These are phyloP conservation scores for Pichia membranifaciens DNA, from an alignment of 805 yeast genomes.

Conservation along the genomic window DNA sequence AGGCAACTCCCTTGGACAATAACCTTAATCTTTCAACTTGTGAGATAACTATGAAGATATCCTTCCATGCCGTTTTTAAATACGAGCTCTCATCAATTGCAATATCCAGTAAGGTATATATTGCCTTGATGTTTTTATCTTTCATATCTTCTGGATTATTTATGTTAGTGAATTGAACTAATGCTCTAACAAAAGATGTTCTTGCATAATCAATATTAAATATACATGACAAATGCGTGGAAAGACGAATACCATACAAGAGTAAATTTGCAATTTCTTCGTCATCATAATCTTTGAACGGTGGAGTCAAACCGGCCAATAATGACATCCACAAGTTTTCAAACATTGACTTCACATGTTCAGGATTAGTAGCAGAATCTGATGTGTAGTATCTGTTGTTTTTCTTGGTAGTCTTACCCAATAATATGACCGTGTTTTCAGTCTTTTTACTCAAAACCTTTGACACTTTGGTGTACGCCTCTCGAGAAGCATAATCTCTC, in stretches of 20 bases:
- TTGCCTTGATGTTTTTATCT: constrained; percentile 75
- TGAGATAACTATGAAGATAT: constrained; percentile 72
- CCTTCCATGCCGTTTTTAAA: constrained; percentile 76
- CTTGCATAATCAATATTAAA: constrained; percentile 82
- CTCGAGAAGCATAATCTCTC: constrained; percentile 55
- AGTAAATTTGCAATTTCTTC: constrained; percentile 61
- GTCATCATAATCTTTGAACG: constrained; percentile 84
- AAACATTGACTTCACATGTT: constrained; percentile 88
- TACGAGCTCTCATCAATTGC: constrained; percentile 77
- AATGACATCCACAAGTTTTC: constrained; percentile 97
- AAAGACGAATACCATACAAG: constrained; percentile 78
- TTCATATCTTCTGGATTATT: constrained; percentile 74
- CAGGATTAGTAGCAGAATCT: constrained; percentile 33
- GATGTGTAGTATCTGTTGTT: constrained; percentile 66
- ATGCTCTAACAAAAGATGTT: constrained; percentile 82
- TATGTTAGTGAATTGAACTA: constrained; percentile 79
- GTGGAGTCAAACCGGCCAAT: constrained; percentile 89
- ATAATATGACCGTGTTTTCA: constrained; percentile 67
- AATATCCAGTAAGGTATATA: constrained; percentile 63
- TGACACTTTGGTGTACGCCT: constrained; percentile 89
- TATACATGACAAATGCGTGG: constrained; percentile 77
- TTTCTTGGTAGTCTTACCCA: constrained; percentile 45
- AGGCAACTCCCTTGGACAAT: constrained; percentile 81
- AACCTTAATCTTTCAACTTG: constrained; percentile 89
- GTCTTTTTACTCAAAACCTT: constrained; percentile 87